Evolutionary conservation across 2,329 filamentous ascomycete genomes (phyloP).

Genomic region (Leptographium radiaticola): DNA sequence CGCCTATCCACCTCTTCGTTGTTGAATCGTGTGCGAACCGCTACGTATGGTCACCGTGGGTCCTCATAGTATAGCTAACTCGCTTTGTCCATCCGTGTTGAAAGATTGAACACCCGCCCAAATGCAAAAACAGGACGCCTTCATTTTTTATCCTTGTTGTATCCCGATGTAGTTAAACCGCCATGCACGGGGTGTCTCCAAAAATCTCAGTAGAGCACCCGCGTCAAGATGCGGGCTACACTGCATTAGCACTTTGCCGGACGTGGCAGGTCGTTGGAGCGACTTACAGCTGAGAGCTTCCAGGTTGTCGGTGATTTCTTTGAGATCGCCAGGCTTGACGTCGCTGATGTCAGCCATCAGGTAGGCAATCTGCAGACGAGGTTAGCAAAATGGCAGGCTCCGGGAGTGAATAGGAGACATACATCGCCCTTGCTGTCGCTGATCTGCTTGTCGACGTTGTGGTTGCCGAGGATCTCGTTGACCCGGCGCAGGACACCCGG

Average conservation of each 20-base stretch:
- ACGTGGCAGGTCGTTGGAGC: not conserved
- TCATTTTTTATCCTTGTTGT: not conserved
- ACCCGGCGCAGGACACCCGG: conserved; percentile 90
- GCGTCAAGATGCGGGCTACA: conserved; percentile 31
- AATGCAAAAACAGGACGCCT: conserved; percentile 1
- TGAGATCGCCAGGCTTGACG: conserved; percentile 69
- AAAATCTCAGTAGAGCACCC: conserved; percentile 28
- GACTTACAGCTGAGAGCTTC: conserved; percentile 67
- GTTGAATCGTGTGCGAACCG: not conserved
- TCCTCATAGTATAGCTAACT: not conserved
- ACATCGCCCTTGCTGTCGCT: conserved; percentile 89
- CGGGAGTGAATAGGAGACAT: not conserved
- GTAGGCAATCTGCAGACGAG: conserved; percentile 45
- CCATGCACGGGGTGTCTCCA: not conserved
- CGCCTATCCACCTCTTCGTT: not conserved
- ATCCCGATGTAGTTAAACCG: not conserved
- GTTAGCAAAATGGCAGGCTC: not conserved
- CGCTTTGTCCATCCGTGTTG: conserved; percentile 10
- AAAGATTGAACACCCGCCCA: conserved; percentile 10
- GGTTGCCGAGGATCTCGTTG: conserved; percentile 84
- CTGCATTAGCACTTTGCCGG: conserved; percentile 2
- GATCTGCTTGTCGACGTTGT: conserved; percentile 99
- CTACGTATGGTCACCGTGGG: not conserved
- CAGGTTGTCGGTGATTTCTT: conserved; percentile 70
- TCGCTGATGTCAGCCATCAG: conserved; percentile 95